Conservation (phyloP, 108 stramenopile species). For the Aurantiochytrium sp. region DNA sequence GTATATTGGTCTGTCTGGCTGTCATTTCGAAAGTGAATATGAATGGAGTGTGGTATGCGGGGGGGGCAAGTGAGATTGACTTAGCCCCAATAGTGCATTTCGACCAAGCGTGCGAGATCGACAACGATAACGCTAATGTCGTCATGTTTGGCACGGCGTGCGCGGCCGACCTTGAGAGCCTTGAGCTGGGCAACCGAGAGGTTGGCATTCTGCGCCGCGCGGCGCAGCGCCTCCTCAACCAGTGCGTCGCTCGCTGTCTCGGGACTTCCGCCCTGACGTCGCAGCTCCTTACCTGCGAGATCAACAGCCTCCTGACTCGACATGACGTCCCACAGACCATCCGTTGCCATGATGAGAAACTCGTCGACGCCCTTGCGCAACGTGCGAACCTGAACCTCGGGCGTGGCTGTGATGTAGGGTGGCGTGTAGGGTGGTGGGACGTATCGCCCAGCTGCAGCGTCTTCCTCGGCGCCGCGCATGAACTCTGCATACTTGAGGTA, state of each 20-base stretch:
- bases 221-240: not conserved
- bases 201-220: not conserved
- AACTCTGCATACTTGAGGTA: conserved; percentile 59
- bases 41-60: not conserved
- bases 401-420: conserved; percentile 55
- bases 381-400: conserved; percentile 22
- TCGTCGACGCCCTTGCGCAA: conserved; percentile 31
- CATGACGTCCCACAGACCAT: conserved; percentile 97
- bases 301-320: conserved; percentile 80
- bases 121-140: conserved; percentile 39
- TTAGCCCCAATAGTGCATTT: conserved; percentile 16
- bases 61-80: not conserved
- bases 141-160: conserved; percentile 43
- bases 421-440: conserved; percentile 53
- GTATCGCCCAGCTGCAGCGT: conserved; percentile 44
- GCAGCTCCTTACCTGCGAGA: conserved; percentile 52
- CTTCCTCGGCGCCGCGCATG: conserved; percentile 36
- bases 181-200: conserved; percentile 18
- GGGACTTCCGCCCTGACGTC: not conserved
- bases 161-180: conserved; percentile 28
- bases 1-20: not conserved
- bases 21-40: not conserved
- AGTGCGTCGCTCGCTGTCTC: not conserved
- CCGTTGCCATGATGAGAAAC: conserved; percentile 68
- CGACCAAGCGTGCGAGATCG: not conserved